Evolutionary conservation across 495 filamentous ascomycete species (phyloP).

Genomic region (Collariella sp.): DNA sequence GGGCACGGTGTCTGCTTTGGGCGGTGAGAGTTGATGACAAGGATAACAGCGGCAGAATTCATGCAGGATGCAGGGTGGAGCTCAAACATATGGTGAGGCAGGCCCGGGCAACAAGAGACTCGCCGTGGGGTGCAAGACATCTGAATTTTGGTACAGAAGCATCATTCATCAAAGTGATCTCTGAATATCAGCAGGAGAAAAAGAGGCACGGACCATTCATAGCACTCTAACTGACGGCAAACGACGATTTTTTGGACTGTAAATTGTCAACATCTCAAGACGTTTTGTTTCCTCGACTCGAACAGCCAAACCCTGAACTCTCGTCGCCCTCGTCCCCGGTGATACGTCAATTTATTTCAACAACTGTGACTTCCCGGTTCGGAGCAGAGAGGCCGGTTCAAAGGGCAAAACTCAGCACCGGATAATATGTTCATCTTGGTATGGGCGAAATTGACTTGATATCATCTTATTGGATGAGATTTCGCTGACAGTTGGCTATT

Average conservation of each 20-base stretch:
- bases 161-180: neutral
- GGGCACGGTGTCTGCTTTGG: neutral
- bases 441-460: neutral
- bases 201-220: neutral
- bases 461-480: too few species aligned
- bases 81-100: neutral
- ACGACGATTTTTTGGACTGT: too few species aligned
- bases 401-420: too few species aligned
- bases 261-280: too few species aligned
- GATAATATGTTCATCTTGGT: conserved; percentile 38
- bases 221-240: too few species aligned
- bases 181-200: neutral
- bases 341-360: too few species aligned
- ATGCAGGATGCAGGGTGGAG: too few species aligned
- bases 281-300: too few species aligned
- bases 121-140: neutral
- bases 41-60: neutral
- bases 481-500: conserved; percentile 1
- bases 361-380: too few species aligned
- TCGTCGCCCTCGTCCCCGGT: too few species aligned
- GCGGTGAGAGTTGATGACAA: neutral
- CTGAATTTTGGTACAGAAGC: neutral
- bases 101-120: neutral
- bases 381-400: neutral
- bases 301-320: neutral